Percentiles rank a stretch among this genome's conserved stretches.
Conservation (phyloP, 2,329 filamentous ascomycete genomes). For the Calcarisporium arbuscula region DNA sequence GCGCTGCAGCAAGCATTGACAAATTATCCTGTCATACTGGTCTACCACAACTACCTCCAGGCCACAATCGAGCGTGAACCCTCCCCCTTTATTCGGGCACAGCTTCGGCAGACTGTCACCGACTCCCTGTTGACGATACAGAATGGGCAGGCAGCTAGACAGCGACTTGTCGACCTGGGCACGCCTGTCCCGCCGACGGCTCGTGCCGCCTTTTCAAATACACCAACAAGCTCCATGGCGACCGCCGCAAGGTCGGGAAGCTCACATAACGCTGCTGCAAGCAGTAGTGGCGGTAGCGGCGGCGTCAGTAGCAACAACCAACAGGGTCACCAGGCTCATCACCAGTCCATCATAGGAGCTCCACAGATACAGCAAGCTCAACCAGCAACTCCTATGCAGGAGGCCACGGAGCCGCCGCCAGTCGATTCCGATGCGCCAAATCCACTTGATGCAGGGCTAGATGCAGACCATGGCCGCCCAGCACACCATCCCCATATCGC, state of each 20-base stretch:
- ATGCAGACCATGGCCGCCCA: conserved; percentile 2
- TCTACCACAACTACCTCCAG: conserved; percentile 42
- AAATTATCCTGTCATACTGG: conserved; percentile 42
- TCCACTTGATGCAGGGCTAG: conserved; percentile 3
- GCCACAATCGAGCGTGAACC: conserved; percentile 44
- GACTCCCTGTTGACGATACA: conserved; percentile 39
- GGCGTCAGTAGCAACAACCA: neutral
- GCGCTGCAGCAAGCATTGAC: conserved; percentile 40
- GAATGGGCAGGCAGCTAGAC: conserved; percentile 31
- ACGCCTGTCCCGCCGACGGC: neutral
- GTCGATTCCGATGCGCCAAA: neutral
- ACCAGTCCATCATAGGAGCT: neutral
- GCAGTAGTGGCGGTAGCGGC: neutral
- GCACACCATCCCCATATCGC: conserved; percentile 39
- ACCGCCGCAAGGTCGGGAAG: conserved; percentile 3
- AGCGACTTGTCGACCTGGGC: conserved; percentile 9
- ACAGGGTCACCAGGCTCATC: neutral
- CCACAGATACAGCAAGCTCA: too few relatives aligned
- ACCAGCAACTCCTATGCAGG: too few relatives aligned
- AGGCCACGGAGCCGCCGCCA: too few relatives aligned
- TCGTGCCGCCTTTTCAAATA: too few relatives aligned
- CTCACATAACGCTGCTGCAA: neutral
- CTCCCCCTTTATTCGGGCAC: conserved; percentile 39
- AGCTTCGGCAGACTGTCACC: conserved; percentile 44
- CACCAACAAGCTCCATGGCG: conserved; percentile 4